phyloP scores from a whole-genome alignment of 495 filamentous ascomycete genomes.

The Mycothermus thermophilus region DNA sequence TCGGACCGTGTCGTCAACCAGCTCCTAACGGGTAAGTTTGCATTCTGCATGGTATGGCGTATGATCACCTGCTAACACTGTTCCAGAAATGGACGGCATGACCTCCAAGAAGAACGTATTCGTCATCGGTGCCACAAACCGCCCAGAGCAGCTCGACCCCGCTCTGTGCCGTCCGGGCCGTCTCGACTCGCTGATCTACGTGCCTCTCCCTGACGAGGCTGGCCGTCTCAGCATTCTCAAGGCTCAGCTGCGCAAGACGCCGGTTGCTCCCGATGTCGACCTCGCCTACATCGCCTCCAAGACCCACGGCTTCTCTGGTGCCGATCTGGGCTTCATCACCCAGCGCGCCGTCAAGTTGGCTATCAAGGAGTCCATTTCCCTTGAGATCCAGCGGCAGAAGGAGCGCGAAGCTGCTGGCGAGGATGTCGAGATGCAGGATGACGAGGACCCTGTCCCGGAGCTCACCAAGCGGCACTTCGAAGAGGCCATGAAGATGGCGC shows the following conservation, averaged over 20 bases:
- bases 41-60: too few relatives aligned
- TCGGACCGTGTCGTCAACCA: conserved; percentile 99
- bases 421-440: conserved; percentile 64
- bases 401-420: conserved; percentile 75
- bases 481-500: conserved; percentile 90
- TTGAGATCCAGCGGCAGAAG: conserved; percentile 80
- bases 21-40: conserved; percentile 77
- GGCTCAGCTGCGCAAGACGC: conserved; percentile 97
- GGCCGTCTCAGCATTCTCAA: conserved; percentile 79
- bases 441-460: conserved; percentile 93
- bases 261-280: conserved; percentile 76
- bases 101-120: conserved; percentile 99
- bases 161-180: conserved; percentile 95
- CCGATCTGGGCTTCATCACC: conserved; percentile 96
- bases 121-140: conserved; percentile 97
- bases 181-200: conserved; percentile 96
- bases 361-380: conserved; percentile 90
- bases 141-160: conserved; percentile 95
- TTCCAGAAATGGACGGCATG: conserved; percentile 93
- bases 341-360: conserved; percentile 98
- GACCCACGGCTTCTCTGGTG: conserved; percentile 98
- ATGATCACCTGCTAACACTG: conserved; percentile 31
- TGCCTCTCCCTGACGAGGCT: conserved; percentile 82
- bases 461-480: conserved; percentile 95
- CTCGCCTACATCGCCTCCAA: conserved; percentile 85